Evolutionary conservation across 768 basidiomycete species (phyloP).

Genomic region (Amanita rimosa): DNA sequence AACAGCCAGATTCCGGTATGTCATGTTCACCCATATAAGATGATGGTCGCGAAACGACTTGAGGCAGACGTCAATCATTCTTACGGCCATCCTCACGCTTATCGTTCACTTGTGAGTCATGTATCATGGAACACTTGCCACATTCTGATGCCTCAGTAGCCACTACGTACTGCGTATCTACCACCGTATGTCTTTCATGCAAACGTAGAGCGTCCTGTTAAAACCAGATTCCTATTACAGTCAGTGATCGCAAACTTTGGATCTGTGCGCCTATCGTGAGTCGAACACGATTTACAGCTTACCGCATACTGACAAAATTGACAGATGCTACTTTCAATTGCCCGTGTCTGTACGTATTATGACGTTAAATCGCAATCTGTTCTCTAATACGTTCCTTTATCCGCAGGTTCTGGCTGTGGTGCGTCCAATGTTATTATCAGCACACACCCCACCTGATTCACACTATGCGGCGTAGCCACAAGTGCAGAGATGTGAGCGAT

Average conservation of each 20-base stretch:
- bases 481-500: slow-evolving; percentile 15
- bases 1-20: slow-evolving; percentile 1
- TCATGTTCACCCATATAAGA: neutral
- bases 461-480: slow-evolving; percentile 8
- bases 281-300: neutral
- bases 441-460: neutral
- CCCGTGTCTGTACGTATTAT: slow-evolving; percentile 13
- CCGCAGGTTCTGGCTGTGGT: slow-evolving; percentile 2
- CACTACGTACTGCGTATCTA: slow-evolving; percentile 18
- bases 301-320: neutral
- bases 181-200: slow-evolving; percentile 10
- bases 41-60: slow-evolving; percentile 1
- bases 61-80: slow-evolving; percentile 12
- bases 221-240: slow-evolving; percentile 6
- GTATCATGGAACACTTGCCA: neutral
- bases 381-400: neutral
- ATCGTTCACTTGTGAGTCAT: slow-evolving; percentile 17
- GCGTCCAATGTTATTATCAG: neutral
- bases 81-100: slow-evolving; percentile 17
- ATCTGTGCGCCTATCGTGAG: slow-evolving; percentile 16
- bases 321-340: slow-evolving; percentile 14
- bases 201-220: neutral
- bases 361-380: too few relatives aligned
- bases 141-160: slow-evolving; percentile 6
- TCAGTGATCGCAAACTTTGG: slow-evolving; percentile 15